Conservation (phyloP, 129 eudicot species). For the Rutidosis leptorrhynchoides region DNA sequence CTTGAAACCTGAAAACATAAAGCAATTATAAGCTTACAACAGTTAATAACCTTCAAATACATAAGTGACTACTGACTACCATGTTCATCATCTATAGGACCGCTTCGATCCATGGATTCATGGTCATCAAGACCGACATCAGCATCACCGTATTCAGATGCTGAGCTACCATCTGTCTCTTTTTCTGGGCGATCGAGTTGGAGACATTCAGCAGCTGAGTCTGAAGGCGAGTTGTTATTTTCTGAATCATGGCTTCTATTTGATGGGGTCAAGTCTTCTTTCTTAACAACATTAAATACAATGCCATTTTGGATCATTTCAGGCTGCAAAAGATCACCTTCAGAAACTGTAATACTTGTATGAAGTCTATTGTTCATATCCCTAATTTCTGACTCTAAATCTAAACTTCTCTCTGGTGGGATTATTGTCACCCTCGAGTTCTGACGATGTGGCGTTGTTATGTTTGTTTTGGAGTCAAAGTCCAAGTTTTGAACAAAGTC, state of each 20-base stretch:
- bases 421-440: conserved; percentile 37
- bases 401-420: conserved; percentile 48
- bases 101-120: not conserved
- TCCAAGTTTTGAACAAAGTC: conserved; percentile 72
- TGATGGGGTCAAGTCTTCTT: conserved; percentile 54
- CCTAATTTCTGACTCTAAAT: conserved; percentile 44
- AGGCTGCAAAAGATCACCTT: conserved; percentile 79
- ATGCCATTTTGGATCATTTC: conserved; percentile 64
- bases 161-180: conserved; percentile 64
- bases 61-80: not conserved
- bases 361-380: conserved; percentile 27
- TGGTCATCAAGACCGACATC: conserved; percentile 15
- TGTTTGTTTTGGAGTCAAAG: conserved; percentile 35
- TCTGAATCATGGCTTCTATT: conserved; percentile 64
- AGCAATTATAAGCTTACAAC: not conserved
- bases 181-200: conserved; percentile 58
- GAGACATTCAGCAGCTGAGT: conserved; percentile 59
- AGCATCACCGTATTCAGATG: conserved; percentile 49
- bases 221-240: conserved; percentile 26
- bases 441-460: conserved; percentile 28
- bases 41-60: not conserved
- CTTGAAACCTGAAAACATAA: conserved; percentile 11
- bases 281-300: conserved; percentile 74
- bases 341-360: conserved; percentile 60
- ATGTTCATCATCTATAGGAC: not conserved